Evolutionary conservation across 2,329 filamentous ascomycete species (phyloP).

Genomic region (Trichothecium roseum): DNA sequence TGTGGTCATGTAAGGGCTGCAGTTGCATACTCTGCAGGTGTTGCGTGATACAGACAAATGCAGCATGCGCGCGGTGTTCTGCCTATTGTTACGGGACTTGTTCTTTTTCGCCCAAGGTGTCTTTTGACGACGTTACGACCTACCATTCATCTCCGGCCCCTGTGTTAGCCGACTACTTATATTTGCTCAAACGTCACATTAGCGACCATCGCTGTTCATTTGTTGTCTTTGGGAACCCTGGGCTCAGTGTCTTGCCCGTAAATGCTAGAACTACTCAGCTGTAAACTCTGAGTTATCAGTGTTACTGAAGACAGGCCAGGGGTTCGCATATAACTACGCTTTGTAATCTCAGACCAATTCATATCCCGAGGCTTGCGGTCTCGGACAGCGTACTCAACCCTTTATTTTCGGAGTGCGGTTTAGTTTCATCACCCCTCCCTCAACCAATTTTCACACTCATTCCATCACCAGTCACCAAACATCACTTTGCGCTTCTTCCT

Average conservation of each 20-base stretch:
- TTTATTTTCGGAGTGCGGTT: too few species aligned
- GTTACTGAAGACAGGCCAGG: not conserved
- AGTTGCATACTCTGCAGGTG: not conserved
- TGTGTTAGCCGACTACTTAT: constrained; percentile 13
- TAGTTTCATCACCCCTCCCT: too few species aligned
- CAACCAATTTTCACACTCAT: too few species aligned
- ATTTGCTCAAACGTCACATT: constrained; percentile 4
- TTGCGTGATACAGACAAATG: not conserved
- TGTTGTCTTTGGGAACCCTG: too few species aligned
- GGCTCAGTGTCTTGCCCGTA: too few species aligned
- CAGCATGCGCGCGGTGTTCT: not conserved
- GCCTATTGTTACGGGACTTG: not conserved
- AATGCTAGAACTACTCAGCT: not conserved
- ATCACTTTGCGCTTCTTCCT: too few species aligned
- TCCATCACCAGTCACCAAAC: too few species aligned
- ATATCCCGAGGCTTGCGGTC: too few species aligned
- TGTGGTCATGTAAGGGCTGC: constrained; percentile 32
- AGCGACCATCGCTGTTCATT: not conserved
- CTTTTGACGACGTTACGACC: constrained; percentile 18
- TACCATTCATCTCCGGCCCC: constrained; percentile 15
- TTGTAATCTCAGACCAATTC: too few species aligned
- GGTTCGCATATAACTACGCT: too few species aligned
- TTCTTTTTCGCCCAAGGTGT: not conserved
- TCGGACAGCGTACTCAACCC: too few species aligned
- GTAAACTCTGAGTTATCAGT: constrained; percentile 1